Evolutionary conservation across 495 filamentous ascomycete genomes (phyloP).

Genomic region (Ascodesmis nigricans): DNA sequence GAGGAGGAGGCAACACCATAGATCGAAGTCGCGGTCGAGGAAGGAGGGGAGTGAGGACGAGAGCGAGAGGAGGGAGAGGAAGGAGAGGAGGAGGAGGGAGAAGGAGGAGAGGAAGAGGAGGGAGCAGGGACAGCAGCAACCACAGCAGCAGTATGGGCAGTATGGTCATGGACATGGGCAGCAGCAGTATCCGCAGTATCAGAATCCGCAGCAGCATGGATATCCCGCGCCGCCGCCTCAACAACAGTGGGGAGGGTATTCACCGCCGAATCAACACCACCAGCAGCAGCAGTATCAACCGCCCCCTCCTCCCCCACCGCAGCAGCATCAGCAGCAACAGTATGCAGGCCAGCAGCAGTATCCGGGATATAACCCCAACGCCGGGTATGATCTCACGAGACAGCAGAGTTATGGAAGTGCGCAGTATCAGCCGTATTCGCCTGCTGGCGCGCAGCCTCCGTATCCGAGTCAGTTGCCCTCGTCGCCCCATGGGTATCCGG

Average conservation of each 20-base stretch:
- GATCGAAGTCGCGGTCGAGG: too few relatives aligned
- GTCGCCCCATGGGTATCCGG: background rate
- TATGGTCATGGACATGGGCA: constrained; percentile 1
- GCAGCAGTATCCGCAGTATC: constrained; percentile 4
- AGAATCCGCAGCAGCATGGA: constrained; percentile 5
- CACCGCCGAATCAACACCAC: constrained; percentile 3
- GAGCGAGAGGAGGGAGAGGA: constrained; percentile 7
- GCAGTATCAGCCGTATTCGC: background rate
- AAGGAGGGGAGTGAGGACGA: too few relatives aligned
- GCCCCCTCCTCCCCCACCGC: background rate
- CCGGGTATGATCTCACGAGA: too few relatives aligned
- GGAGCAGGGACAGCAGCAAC: constrained; percentile 5
- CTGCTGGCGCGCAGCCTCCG: too few relatives aligned
- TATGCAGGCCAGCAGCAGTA: background rate
- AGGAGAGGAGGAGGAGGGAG: constrained; percentile 6
- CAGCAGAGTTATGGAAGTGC: too few relatives aligned
- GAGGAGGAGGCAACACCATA: too few relatives aligned
- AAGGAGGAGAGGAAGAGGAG: constrained; percentile 9
- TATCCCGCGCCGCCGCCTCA: too few relatives aligned
- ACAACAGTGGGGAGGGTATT: constrained; percentile 6
- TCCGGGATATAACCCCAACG: background rate
- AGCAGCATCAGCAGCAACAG: background rate
- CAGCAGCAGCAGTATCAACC: constrained; percentile 8
- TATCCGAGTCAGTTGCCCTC: constrained; percentile 2
- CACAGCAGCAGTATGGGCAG: constrained; percentile 1